A percentile compares a stretch with the other conserved stretches of the same genome.
These are phyloP conservation scores for Scenedesmus sp. DNA, from an alignment of 163 green algal species.

Conservation along the genomic window DNA sequence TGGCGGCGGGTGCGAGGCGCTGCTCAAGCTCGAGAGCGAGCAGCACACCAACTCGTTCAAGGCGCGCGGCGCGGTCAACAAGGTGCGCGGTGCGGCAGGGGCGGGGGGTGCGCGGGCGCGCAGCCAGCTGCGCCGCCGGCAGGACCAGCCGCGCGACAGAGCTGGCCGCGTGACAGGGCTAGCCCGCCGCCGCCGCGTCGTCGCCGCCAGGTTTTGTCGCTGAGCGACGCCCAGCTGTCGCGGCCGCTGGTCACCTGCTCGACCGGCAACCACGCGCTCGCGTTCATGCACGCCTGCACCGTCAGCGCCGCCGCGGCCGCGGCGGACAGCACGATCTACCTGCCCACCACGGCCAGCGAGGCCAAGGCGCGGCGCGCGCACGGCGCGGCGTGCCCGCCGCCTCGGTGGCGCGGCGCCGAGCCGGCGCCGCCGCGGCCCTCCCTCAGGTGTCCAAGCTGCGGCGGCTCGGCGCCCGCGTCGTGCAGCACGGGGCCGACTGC, in stretches of 20 bases:
- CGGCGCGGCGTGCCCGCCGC: not conserved
- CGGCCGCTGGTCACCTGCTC: conserved; percentile 60
- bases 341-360: conserved; percentile 54
- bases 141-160: too few species aligned
- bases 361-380: conserved; percentile 50
- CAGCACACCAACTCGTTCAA: conserved; percentile 75
- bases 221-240: conserved; percentile 45
- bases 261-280: conserved; percentile 80
- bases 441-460: conserved; percentile 52
- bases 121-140: not conserved
- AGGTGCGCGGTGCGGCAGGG: conserved; percentile 38
- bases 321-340: conserved; percentile 55
- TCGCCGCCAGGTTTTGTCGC: conserved; percentile 45
- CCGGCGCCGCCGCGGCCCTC: not conserved
- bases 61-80: conserved; percentile 62
- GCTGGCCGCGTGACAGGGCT: too few species aligned
- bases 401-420: not conserved
- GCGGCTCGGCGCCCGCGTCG: conserved; percentile 45
- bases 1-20: conserved; percentile 47
- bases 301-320: not conserved
- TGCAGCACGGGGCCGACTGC: conserved; percentile 53
- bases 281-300: conserved; percentile 59
- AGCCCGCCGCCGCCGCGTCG: not conserved
- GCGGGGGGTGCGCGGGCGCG: not conserved
- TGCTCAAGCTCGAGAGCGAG: conserved; percentile 64